Evolutionary conservation across 108 stramenopile species (phyloP).

Genomic region (Skeletonema tropicum): DNA sequence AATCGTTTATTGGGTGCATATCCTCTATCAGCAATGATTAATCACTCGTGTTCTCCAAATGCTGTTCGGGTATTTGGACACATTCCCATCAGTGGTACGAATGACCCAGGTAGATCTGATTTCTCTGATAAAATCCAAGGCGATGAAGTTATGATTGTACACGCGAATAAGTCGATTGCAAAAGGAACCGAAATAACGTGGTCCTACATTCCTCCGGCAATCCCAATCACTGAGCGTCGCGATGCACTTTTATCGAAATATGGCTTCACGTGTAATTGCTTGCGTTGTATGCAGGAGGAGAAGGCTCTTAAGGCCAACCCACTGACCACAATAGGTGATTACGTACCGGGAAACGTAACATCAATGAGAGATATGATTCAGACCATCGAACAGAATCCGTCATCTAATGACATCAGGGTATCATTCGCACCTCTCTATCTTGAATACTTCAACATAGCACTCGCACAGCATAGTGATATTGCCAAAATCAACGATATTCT

Average conservation of each 20-base stretch:
- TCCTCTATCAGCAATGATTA: constrained; percentile 86
- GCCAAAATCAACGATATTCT: constrained; percentile 28
- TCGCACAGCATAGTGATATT: constrained; percentile 15
- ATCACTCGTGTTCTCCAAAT: constrained; percentile 81
- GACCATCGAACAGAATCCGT: constrained; percentile 22
- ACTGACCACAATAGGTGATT: background rate
- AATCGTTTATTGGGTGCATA: constrained; percentile 68
- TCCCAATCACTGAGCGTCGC: constrained; percentile 48
- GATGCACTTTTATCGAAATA: constrained; percentile 47
- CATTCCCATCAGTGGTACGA: constrained; percentile 7
- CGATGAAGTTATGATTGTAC: constrained; percentile 71
- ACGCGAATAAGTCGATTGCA: constrained; percentile 53
- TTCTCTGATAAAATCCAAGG: constrained; percentile 3
- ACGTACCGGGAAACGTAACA: background rate
- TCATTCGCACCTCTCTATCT: constrained; percentile 60
- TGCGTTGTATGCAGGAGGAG: constrained; percentile 57
- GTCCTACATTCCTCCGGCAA: constrained; percentile 76
- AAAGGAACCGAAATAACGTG: constrained; percentile 74
- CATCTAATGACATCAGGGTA: constrained; percentile 58
- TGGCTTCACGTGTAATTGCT: constrained; percentile 67
- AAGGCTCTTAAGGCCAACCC: constrained; percentile 11
- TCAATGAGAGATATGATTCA: constrained; percentile 10
- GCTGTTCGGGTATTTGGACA: constrained; percentile 69
- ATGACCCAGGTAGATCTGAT: background rate
- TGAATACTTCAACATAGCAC: constrained; percentile 60